A percentile compares a stretch with the other conserved stretches of the same genome.
phyloP scores from a whole-genome alignment of 2,329 filamentous ascomycete species.

The Grosmannia penicillata region DNA sequence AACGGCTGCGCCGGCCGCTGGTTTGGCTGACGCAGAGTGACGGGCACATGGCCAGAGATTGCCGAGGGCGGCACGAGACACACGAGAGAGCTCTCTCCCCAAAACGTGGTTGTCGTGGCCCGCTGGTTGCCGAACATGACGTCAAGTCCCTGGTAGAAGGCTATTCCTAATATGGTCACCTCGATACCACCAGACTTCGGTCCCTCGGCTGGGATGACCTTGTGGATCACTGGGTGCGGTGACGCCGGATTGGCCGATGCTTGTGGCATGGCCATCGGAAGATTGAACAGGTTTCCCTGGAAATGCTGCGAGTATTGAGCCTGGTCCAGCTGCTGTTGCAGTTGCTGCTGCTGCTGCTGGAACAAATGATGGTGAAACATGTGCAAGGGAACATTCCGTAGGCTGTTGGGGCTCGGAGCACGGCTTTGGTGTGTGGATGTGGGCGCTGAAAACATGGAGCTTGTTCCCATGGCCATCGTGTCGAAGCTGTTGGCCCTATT shows the following conservation, averaged over 20 bases:
- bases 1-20: constrained; percentile 19
- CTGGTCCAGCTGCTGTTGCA: constrained; percentile 13
- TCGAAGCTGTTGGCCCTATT: constrained; percentile 52
- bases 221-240: constrained; percentile 52
- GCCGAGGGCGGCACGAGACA: constrained; percentile 61
- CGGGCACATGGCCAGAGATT: constrained; percentile 51
- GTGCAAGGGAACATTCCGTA: constrained; percentile 31
- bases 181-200: constrained; percentile 74
- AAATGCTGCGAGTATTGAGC: constrained; percentile 32
- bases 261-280: constrained; percentile 28
- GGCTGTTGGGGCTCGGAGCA: constrained; percentile 53
- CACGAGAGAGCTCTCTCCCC: constrained; percentile 66
- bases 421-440: constrained; percentile 61
- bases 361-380: constrained; percentile 21
- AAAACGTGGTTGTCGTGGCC: constrained; percentile 61
- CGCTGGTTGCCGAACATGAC: constrained; percentile 64
- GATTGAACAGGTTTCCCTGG: constrained; percentile 31
- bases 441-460: constrained; percentile 50
- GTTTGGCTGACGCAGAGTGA: constrained; percentile 47
- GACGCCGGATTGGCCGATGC: constrained; percentile 9
- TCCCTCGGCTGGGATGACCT: constrained; percentile 70
- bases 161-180: constrained; percentile 68
- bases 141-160: constrained; percentile 62
- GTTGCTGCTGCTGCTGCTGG: constrained; percentile 18
- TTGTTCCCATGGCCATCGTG: constrained; percentile 43